Percentiles rank a stretch among this genome's conserved stretches.
These are phyloP conservation scores for Clarkia xantiana DNA, from an alignment of 345 rosid species.

Conservation along the genomic window DNA sequence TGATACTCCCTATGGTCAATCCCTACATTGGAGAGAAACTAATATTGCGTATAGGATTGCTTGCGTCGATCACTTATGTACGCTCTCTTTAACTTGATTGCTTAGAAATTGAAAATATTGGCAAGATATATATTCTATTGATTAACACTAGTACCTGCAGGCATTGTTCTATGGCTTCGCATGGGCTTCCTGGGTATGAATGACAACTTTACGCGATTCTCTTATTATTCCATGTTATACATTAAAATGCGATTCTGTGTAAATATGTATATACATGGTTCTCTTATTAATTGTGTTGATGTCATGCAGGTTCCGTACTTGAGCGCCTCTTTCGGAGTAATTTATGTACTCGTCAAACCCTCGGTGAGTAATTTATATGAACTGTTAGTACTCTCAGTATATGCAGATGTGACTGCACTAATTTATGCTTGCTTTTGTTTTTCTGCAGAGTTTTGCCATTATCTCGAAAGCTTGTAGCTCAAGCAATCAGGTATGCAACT, in stretches of 20 bases:
- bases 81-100: no score
- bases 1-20: slow-evolving; percentile 36
- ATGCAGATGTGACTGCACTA: neutral
- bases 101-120: no score
- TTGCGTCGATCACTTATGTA: slow-evolving; percentile 42
- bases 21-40: slow-evolving; percentile 35
- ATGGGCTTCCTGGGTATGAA: slow-evolving; percentile 51
- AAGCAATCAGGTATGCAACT: slow-evolving; percentile 24
- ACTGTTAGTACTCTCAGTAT: neutral
- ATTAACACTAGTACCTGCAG: no score
- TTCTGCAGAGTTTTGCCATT: slow-evolving; percentile 33
- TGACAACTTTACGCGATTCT: no score
- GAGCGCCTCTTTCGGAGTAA: slow-evolving; percentile 40
- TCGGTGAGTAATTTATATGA: slow-evolving; percentile 14
- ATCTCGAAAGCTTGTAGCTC: slow-evolving; percentile 40
- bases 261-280: no score
- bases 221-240: no score
- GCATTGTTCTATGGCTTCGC: slow-evolving; percentile 38
- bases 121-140: no score
- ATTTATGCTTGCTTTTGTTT: neutral
- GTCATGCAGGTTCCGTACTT: slow-evolving; percentile 30
- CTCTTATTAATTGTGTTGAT: no score
- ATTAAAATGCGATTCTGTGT: no score
- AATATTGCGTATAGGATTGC: slow-evolving; percentile 27
- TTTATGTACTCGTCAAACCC: slow-evolving; percentile 35